Base-by-base conservation (phyloP, 306 rosid genomes). In the Rosa lucieae region DNA sequence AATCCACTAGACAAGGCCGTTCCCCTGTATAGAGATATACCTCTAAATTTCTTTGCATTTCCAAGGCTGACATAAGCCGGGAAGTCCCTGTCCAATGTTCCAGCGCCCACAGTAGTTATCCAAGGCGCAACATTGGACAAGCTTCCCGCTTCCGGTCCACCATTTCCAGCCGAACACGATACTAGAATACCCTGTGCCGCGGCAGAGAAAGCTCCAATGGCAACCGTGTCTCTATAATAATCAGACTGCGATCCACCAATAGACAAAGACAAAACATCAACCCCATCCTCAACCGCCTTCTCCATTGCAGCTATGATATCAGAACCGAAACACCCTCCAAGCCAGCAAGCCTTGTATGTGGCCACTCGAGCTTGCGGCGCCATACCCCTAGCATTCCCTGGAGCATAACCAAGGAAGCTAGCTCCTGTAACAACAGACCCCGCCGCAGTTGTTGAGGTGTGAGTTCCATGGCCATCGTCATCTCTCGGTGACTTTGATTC, bases 401-500 rank as follows among this genome's bases (percentile, higher is more conserved):
- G 56, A 76, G 97, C 99, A 70, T 71, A 92, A 53, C 95, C 91
- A 51, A 86, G 88, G 62, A 95, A 90, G 92, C 81, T 92, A 15
- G 99, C 97, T 47, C 89, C 93, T 10, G 78, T 20, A 55, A 89
- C 97, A 1, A 80, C 81, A 0, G 99, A 89, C 10, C 99, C 99
- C 3, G 90, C 92, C 63, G 95, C 97, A 20, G 97, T 95, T 37
- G 95, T 85, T 47, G 97, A 91, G 59, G 99, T 95, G 80, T 95
- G 99, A 73, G 90, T 92, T 80, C 99, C 99, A 13, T 95, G 99
- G 49, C 99, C 99, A 0, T 89, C 92, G 67, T 85, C 93, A 40
- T 95, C 99, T 80, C 97, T 86, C 0, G 99, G 99, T 58, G 99
- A 95, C 77, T 78, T 92, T 11, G 96, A 92, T 85, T 91, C 97